A percentile compares a stretch with the other conserved stretches of the same genome.
phyloP scores from a whole-genome alignment of 331 rosid species.

The Malus hybrid region DNA sequence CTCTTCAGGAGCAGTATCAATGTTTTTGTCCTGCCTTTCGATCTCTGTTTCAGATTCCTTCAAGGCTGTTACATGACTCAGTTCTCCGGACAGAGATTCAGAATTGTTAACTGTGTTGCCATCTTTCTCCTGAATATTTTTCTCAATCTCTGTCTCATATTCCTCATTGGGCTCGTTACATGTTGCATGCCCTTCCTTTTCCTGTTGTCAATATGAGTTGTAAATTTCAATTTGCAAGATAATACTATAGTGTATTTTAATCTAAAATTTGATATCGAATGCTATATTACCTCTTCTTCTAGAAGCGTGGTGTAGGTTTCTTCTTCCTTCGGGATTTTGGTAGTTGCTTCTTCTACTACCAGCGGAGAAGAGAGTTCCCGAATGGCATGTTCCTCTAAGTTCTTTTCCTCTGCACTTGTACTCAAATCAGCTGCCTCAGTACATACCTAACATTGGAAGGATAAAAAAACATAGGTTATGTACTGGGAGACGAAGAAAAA shows the following conservation, averaged over 20 bases:
- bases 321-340: constrained; percentile 9
- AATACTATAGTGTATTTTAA: no score
- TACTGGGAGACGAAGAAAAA: no score
- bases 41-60: constrained; percentile 9
- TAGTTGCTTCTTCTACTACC: neutral
- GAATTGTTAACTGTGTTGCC: no score
- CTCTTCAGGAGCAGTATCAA: neutral
- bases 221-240: no score
- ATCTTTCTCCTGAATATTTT: no score
- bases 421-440: constrained; percentile 5
- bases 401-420: constrained; percentile 1
- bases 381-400: neutral
- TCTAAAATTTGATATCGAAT: neutral
- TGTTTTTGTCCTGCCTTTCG: neutral
- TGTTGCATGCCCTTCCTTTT: no score
- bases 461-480: neutral
- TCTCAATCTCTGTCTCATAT: no score
- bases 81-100: no score
- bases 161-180: no score
- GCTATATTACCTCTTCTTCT: constrained; percentile 17
- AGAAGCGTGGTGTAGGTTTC: neutral
- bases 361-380: constrained; percentile 4
- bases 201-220: no score
- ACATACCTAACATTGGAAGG: constrained; percentile 4
- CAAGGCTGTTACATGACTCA: neutral